Conservation (phyloP, 805 yeast genomes). For the Ogataea populi-albae region DNA sequence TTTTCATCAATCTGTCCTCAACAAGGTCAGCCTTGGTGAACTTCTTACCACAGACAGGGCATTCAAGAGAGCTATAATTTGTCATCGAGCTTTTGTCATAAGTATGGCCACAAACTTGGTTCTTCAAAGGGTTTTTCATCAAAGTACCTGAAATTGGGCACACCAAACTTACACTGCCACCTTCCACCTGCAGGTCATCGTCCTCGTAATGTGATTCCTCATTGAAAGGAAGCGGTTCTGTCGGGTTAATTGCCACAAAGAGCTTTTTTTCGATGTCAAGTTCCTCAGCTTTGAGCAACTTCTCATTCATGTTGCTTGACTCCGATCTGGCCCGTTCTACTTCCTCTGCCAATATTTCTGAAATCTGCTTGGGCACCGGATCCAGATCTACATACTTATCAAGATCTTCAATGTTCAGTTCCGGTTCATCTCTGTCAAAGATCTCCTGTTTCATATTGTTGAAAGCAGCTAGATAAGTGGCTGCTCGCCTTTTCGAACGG, state of each 20-base stretch:
- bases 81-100: conserved; percentile 50
- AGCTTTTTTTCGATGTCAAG: conserved; percentile 37
- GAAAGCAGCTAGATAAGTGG: conserved; percentile 14
- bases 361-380: conserved; percentile 18
- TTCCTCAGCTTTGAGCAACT: conserved; percentile 8
- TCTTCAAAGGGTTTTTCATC: conserved; percentile 54
- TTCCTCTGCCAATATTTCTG: conserved; percentile 17
- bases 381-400: conserved; percentile 18
- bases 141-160: conserved; percentile 63
- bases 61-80: conserved; percentile 35
- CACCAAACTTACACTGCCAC: conserved; percentile 64
- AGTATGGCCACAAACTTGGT: conserved; percentile 57
- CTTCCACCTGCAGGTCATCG: conserved; percentile 63
- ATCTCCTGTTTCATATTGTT: conserved; percentile 21
- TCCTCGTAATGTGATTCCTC: conserved; percentile 36
- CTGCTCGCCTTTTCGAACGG: conserved; percentile 7
- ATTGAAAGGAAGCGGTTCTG: conserved; percentile 53
- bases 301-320: conserved; percentile 3
- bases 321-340: conserved; percentile 4
- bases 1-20: conserved; percentile 51
- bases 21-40: conserved; percentile 37
- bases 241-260: conserved; percentile 56
- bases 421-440: conserved; percentile 23
- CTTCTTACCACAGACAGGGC: conserved; percentile 56
- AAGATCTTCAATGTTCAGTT: conserved; percentile 24